Evolutionary conservation across 2,329 filamentous ascomycete genomes (phyloP), one percentile per base, ranked within the genome.

Genomic region (Xylariaceae sp.): DNA sequence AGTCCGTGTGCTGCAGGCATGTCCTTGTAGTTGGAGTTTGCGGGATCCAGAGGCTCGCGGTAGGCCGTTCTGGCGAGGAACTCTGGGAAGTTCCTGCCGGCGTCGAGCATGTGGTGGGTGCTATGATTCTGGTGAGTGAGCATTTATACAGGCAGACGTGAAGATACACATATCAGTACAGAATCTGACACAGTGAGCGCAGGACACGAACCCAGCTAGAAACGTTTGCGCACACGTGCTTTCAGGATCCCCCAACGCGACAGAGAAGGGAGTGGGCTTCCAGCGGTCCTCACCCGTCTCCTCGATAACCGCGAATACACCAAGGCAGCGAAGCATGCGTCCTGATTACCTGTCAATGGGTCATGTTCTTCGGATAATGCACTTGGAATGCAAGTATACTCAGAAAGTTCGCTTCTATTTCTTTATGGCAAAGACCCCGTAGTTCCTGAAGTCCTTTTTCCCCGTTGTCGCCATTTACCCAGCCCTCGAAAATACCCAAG

Each of bases 281-380:
- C 26, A 39, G 9, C 32, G 12, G 15, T 39, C 37, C 15, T 13
- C 40, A 6, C 18, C 48, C 41, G 48, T 48, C 41, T 53, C 50
- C 41, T 46, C 50, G 9, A 44, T 30, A 9, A 83, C 76, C 30
- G 75, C 70, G 43, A 93, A 75, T 1, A 81, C 77, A 8, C 79
- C 72, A 8, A 39, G 30, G 28, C 33, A 6, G 16, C 37, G 37
- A 15, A 32, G 30, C 8, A 39, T n/a, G 3, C 37, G 37, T 17
- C 37, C 37, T 38, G 15, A 4, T 4, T 13, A 19, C 13, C 17
- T 8, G 15, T 19, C 22, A 26, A 11, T 26, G 6, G 13, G 4
- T 9, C 8, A 17, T 8, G 6, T 19, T 12, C 4, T 19, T 8
- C 13, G 6, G 17, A 37, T 24, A 7, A 24, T 13, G 16, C 26